Evolutionary conservation across 352 stramenopile species (phyloP).

Genomic region (Phytophthora aleatoria): DNA sequence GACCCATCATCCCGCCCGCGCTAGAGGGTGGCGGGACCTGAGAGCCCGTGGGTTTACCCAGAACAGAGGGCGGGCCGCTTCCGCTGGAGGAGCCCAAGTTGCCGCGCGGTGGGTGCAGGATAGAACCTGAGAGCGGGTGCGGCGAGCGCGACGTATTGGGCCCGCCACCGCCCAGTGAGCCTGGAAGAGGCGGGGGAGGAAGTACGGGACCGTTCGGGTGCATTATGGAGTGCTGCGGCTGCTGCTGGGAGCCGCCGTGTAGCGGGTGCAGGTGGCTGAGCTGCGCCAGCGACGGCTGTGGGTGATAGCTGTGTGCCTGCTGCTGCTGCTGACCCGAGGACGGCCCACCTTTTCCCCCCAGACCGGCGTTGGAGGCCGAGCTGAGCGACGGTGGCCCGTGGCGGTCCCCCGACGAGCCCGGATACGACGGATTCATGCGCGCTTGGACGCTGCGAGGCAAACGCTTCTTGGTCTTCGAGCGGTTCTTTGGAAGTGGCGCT

Average conservation of each 20-base stretch:
- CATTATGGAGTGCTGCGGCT: slow-evolving; percentile 48
- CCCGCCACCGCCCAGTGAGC: slow-evolving; percentile 51
- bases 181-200: slow-evolving; percentile 63
- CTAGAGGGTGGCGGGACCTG: slow-evolving; percentile 31
- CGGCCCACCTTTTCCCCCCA: slow-evolving; percentile 47
- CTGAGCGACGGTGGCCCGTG: slow-evolving; percentile 56
- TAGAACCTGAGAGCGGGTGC: slow-evolving; percentile 67
- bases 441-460: background rate
- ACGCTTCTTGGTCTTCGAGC: slow-evolving; percentile 21
- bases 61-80: slow-evolving; percentile 48
- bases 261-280: slow-evolving; percentile 74
- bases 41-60: slow-evolving; percentile 52
- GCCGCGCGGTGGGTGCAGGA: slow-evolving; percentile 68
- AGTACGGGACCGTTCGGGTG: slow-evolving; percentile 63
- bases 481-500: slow-evolving; percentile 26
- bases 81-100: slow-evolving; percentile 36
- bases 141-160: slow-evolving; percentile 58
- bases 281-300: slow-evolving; percentile 70
- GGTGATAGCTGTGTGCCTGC: slow-evolving; percentile 63
- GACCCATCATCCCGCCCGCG: slow-evolving; percentile 49
- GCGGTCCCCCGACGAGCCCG: slow-evolving; percentile 67
- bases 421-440: slow-evolving; percentile 84
- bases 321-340: slow-evolving; percentile 29
- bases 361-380: slow-evolving; percentile 28
- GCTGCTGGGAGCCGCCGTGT: slow-evolving; percentile 54